Percentiles rank a stretch among this genome's conserved stretches.
These are phyloP conservation scores for Colletotrichum cuscutae DNA, from an alignment of 2,329 filamentous ascomycete genomes.

Conservation along the genomic window DNA sequence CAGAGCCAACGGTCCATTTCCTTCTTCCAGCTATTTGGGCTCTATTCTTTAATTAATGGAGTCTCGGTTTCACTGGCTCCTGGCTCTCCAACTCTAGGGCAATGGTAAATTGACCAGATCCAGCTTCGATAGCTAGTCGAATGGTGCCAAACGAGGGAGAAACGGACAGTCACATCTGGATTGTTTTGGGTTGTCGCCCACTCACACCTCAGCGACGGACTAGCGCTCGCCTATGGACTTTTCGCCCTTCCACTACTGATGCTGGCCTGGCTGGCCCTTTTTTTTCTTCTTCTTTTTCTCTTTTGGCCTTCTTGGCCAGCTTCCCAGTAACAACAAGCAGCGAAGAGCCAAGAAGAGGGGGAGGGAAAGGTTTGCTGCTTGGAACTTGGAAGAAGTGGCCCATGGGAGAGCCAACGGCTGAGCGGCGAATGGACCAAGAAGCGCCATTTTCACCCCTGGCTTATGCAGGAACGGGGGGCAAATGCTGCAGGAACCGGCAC, in stretches of 20 bases:
- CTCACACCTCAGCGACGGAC: constrained; percentile 1
- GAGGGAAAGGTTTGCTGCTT: neutral
- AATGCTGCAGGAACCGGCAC: constrained; percentile 35
- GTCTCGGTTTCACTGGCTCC: constrained; percentile 18
- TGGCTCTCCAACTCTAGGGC: neutral
- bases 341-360: constrained; percentile 18
- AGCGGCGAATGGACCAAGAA: constrained; percentile 20
- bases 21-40: constrained; percentile 9
- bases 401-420: neutral
- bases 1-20: neutral
- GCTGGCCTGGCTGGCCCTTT: neutral
- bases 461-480: constrained; percentile 34
- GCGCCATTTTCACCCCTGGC: constrained; percentile 35
- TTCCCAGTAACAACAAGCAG: neutral
- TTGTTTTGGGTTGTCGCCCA: constrained; percentile 19
- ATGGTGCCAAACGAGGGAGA: constrained; percentile 31
- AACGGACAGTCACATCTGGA: constrained; percentile 9
- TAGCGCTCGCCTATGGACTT: neutral
- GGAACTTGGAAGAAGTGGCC: neutral
- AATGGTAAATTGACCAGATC: neutral
- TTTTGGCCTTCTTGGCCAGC: too few relatives aligned
- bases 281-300: too few relatives aligned
- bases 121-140: neutral
- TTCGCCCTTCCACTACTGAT: neutral
- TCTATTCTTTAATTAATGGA: constrained; percentile 12